Base-by-base conservation (phyloP, 2,329 filamentous ascomycete genomes). In the Aspergillus fijiensis region DNA sequence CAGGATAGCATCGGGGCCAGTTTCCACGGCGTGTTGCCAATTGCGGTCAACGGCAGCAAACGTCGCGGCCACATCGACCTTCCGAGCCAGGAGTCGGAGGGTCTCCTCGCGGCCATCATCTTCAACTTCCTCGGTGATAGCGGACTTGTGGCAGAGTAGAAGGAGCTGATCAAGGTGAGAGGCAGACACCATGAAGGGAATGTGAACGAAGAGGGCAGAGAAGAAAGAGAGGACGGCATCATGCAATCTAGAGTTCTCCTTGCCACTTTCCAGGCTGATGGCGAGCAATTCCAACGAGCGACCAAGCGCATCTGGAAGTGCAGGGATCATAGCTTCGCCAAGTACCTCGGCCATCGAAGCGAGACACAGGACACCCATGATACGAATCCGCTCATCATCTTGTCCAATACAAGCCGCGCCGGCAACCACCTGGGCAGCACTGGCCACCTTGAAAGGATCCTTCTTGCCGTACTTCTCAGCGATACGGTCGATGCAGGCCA, bases 381-480 rank as follows among this genome's bases (percentile, higher is more conserved):
- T 84, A 47, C 89, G 88, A 51, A 97, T 84, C 27, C 86, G 85
- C 65, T 84, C 81, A 69, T 96, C 90, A 12, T 83, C 76, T 72
- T 90, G 88, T 42, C 89, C 90, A 52, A 98, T 84, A 64, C 91
- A 94, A 64, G 89, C 82, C 57, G 87, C 80, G 48, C 92, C 87
- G 42, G 90, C 87, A 68, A 99, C 89, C 1, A 89, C 89, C 60
- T 87, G 82, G 4, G 92, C 91, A 5, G 92, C 89, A 4, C 85
- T 85, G 27, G 89, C 83, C 49, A 96, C 89, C 49, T 87, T 88
- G 66, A 89, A 86, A 1, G 89, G 82, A 70, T 96, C 91, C 74
- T 93, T 96, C 81, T 95, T 96, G 66, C 95, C 96, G 73, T 96
- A 98, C 74, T 94, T 94, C 77, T 97, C 93, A 2, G 91, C 86